Base-by-base conservation (phyloP, 345 rosid genomes). In the Pistacia vera region DNA sequence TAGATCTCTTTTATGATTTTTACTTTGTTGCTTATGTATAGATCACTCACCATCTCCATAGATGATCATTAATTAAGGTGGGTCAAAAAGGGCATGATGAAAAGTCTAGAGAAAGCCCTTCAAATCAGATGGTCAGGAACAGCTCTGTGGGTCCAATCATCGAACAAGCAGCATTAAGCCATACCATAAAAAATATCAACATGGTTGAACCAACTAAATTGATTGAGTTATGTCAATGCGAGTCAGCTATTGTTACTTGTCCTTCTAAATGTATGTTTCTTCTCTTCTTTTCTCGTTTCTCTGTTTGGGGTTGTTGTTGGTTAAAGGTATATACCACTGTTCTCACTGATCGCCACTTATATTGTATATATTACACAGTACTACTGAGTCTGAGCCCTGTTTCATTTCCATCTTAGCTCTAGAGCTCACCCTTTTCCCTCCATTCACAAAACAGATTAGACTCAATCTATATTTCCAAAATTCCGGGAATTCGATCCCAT, bases 401-500 rank as follows among this genome's bases (percentile, higher is more conserved):
- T 71, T 58, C 62, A 30, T 17, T 74, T 68, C 70, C 35, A 51
- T 61, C 20, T 12, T 41, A 41, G 46, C 46, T 41, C 63, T 28
- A 59, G 30, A 36, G 66, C 44, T 16, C 9, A 11, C 66, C 44
- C 52, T 49, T 41, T 14, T 66, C 22, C 69, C 22, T 17, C 17
- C 4, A 25, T 58, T 18, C 73, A 38, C 49, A 60, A 71, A 63
- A 64, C 35, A 74, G 78, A 78, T 71, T 59, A 59, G 79, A 63
- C 71, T 71, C 70, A 68, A 75, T 63, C 75, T 59, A 44, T 72
- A 79, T 5, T 78, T 75, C 79, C 75, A 22, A 35, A 66, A 60
- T 62, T 83, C 73, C 51, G 62, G 58, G 74, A 79, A 16, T 38
- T 64, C n/a, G 57, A 54, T 63, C 71, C 41, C 61, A 38, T 13